phyloP scores from a whole-genome alignment of 257 asterid species.

The Asclepias syriaca region DNA sequence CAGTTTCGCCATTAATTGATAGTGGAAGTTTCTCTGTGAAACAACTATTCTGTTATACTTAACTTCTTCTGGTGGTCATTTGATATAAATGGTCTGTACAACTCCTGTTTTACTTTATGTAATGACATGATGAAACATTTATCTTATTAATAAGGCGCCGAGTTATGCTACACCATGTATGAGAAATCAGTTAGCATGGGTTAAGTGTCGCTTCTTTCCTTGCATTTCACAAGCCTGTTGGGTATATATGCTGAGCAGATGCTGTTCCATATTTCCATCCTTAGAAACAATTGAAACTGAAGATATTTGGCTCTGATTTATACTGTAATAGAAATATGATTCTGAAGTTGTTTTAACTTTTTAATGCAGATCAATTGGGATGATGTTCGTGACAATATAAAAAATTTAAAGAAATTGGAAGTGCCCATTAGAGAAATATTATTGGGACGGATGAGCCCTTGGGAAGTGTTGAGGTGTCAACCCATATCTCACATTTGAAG shows the following conservation, averaged over 20 bases:
- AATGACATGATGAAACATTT: not conserved
- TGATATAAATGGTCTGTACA: not conserved
- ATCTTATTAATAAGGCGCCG: too few species aligned
- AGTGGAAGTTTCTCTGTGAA: not conserved
- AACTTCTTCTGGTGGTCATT: not conserved
- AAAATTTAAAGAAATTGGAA: not conserved
- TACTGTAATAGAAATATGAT: not conserved
- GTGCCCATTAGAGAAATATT: too few species aligned
- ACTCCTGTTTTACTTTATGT: not conserved
- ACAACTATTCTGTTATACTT: not conserved
- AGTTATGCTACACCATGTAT: too few species aligned
- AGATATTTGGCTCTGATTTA: not conserved
- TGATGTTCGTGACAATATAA: constrained; percentile 23
- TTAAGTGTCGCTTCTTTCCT: not conserved
- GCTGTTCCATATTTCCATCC: not conserved
- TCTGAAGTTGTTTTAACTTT: not conserved
- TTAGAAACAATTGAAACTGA: not conserved
- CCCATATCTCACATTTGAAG: too few species aligned
- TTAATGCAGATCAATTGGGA: constrained; percentile 54
- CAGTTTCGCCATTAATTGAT: not conserved
- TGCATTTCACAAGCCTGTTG: not conserved
- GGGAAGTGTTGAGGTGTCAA: too few species aligned
- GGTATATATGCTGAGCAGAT: too few species aligned
- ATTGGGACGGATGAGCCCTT: constrained; percentile 39
- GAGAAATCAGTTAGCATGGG: not conserved